phyloP scores from a whole-genome alignment of 2,329 filamentous ascomycete genomes.

The Aureobasidium lini region DNA sequence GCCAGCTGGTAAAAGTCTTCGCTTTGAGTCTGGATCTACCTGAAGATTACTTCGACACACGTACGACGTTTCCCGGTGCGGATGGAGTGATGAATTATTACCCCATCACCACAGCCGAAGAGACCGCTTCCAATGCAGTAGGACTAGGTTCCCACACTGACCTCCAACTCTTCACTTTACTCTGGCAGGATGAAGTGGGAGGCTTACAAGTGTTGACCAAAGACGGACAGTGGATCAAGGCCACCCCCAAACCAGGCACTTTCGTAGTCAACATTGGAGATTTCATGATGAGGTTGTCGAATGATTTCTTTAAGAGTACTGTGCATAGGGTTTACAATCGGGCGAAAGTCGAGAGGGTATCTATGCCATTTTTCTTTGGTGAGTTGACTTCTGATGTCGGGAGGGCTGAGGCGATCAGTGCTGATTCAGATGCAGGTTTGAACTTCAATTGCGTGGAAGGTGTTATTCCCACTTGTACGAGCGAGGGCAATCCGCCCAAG shows the following conservation, averaged over 20 bases:
- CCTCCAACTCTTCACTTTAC: conserved; percentile 41
- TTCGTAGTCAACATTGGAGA: conserved; percentile 46
- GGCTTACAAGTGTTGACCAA: conserved; percentile 35
- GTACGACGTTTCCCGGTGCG: conserved; percentile 15
- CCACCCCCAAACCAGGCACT: conserved; percentile 35
- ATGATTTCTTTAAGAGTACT: conserved; percentile 47
- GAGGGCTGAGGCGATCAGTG: conserved; percentile 48
- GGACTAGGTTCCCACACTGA: conserved; percentile 34
- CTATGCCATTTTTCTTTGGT: conserved; percentile 49
- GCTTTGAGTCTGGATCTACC: conserved; percentile 35
- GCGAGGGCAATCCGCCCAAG: conserved; percentile 39
- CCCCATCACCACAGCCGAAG: not conserved
- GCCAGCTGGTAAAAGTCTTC: conserved; percentile 34
- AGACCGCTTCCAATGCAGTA: not conserved
- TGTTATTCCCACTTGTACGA: conserved; percentile 42
- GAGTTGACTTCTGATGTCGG: not conserved
- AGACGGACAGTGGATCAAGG: conserved; percentile 35
- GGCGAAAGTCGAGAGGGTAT: conserved; percentile 45
- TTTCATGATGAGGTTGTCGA: conserved; percentile 33
- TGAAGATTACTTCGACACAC: conserved; percentile 34
- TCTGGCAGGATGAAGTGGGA: conserved; percentile 34
- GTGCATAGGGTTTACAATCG: conserved; percentile 51
- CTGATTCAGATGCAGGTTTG: conserved; percentile 39
- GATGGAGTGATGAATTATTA: conserved; percentile 25
- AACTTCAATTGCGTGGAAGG: conserved; percentile 34